These are phyloP conservation scores for Puccinia horiana DNA, from an alignment of 1,284 basidiomycete genomes.

Conservation along the genomic window DNA sequence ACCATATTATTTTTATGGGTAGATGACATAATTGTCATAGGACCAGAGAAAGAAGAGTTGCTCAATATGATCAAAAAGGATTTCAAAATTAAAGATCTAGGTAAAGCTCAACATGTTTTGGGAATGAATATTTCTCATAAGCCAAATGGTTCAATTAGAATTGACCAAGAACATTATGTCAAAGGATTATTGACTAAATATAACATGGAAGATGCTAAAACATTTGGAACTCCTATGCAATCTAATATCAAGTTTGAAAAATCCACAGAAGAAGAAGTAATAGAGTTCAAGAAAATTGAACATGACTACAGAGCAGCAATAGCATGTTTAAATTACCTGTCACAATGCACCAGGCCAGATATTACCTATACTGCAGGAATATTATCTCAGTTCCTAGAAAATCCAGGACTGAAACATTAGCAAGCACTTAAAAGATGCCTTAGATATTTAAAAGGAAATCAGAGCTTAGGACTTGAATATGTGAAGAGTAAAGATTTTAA, in stretches of 20 bases:
- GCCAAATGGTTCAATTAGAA: background rate
- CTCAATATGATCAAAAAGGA: conserved; percentile 11
- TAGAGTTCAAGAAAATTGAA: conserved; percentile 3
- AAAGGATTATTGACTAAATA: conserved; percentile 16
- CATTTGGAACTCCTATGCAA: conserved; percentile 38
- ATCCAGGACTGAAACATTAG: conserved; percentile 24
- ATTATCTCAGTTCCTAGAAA: conserved; percentile 41
- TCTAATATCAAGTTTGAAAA: conserved; percentile 34
- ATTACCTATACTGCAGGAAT: conserved; percentile 39
- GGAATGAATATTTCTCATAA: conserved; percentile 31
- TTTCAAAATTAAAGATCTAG: conserved; percentile 47
- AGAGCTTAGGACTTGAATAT: conserved; percentile 28
- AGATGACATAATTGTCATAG: conserved; percentile 32
- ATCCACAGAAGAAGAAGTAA: conserved; percentile 26
- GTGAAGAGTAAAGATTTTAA: conserved; percentile 2
- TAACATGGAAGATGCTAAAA: conserved; percentile 32
- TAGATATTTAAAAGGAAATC: conserved; percentile 37
- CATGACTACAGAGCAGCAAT: conserved; percentile 35
- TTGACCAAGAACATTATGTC: conserved; percentile 20
- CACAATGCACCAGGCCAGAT: conserved; percentile 45
- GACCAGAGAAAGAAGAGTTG: conserved; percentile 7
- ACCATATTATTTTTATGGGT: conserved; percentile 37
- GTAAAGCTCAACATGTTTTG: conserved; percentile 25
- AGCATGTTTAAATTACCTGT: conserved; percentile 32
- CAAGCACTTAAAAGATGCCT: conserved; percentile 32